These are phyloP conservation scores for Neolentinus lepideus DNA, from an alignment of 1,284 basidiomycete species.

Conservation along the genomic window DNA sequence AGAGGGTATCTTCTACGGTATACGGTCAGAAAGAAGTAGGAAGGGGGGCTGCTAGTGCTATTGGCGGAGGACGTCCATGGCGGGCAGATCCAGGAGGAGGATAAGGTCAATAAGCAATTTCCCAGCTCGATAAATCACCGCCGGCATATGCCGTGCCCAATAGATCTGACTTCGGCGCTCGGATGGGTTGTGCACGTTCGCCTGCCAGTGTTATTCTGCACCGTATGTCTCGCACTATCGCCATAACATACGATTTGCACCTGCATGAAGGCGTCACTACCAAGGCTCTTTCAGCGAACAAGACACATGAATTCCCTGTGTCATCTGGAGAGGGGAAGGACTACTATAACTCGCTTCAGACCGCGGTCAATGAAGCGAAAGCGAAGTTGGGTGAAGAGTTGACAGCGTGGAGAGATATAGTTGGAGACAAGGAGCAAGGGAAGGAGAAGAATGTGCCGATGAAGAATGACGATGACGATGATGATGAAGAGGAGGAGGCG, in stretches of 20 bases:
- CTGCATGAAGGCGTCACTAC: slow-evolving; percentile 29
- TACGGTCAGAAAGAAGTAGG: slow-evolving; percentile 8
- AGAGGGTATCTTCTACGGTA: slow-evolving; percentile 23
- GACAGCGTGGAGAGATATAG: slow-evolving; percentile 62
- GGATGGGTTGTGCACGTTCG: not conserved
- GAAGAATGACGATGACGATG: slow-evolving; percentile 36
- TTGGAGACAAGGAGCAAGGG: slow-evolving; percentile 51
- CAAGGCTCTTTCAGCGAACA: slow-evolving; percentile 21
- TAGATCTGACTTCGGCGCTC: not conserved
- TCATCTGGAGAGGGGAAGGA: slow-evolving; percentile 15
- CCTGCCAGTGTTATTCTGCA: not conserved
- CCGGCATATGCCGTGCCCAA: not conserved
- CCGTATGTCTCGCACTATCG: slow-evolving; percentile 34
- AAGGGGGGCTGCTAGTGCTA: slow-evolving; percentile 14
- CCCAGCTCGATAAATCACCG: not conserved
- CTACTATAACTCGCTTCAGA: slow-evolving; percentile 47
- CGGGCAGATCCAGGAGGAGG: slow-evolving; percentile 12
- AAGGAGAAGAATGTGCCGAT: slow-evolving; percentile 24
- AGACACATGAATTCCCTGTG: slow-evolving; percentile 30
- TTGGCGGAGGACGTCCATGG: slow-evolving; percentile 27
- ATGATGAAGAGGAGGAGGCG: slow-evolving; percentile 27
- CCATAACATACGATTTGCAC: slow-evolving; percentile 42
- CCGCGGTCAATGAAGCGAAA: slow-evolving; percentile 43
- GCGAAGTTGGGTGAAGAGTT: slow-evolving; percentile 51
- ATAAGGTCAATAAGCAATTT: not conserved